Evolutionary conservation across 441 rosid genomes (phyloP), one percentile per base, ranked within the genome.

Genomic region (Sinapis alba): DNA sequence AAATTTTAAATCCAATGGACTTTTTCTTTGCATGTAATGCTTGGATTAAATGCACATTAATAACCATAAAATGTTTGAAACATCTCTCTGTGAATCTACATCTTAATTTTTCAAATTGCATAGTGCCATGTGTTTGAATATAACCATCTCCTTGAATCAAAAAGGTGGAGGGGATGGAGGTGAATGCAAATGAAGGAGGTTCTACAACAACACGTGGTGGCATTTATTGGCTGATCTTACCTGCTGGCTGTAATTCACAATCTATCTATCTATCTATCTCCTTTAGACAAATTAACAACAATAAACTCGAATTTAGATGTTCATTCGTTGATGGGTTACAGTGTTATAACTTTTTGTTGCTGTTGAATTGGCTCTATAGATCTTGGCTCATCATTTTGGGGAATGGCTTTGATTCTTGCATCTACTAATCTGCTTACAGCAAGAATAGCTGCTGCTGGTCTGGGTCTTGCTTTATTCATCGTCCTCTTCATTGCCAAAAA

Each of bases 361-460:
- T 54, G 76, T 65, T 68, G 53, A 20, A 26, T 58, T 50, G 66
- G 38, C 45, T 41, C 0, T 77, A 62, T 84, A 93, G 98, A 93
- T 86, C 89, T 93, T 65, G 98, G 97, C 28, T 93, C 97, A 34
- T 91, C 98, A 57, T 93, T 93, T 83, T 93, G 98, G 98, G 98
- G 98, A 81, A 93, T 93, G 98, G 85, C 84, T 72, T 84, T 93
- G 84, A 85, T 93, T 62, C 96, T 93, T 81, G 94, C 97, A 69
- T 91, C 98, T 8, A 90, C 98, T 60, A 88, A 91, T 84, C 87
- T 89, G 32, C 27, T 84, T 11, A 84, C 96, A 26, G 96, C 98
- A 61, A 90, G 97, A 83, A 89, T 91, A 76, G 98, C 97, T 64
- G 98, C 96, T 8, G 98, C 85, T 83, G 86, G 97, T 74, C 80